phyloP scores from a whole-genome alignment of 352 stramenopile genomes.

The Phytophthora vignae region DNA sequence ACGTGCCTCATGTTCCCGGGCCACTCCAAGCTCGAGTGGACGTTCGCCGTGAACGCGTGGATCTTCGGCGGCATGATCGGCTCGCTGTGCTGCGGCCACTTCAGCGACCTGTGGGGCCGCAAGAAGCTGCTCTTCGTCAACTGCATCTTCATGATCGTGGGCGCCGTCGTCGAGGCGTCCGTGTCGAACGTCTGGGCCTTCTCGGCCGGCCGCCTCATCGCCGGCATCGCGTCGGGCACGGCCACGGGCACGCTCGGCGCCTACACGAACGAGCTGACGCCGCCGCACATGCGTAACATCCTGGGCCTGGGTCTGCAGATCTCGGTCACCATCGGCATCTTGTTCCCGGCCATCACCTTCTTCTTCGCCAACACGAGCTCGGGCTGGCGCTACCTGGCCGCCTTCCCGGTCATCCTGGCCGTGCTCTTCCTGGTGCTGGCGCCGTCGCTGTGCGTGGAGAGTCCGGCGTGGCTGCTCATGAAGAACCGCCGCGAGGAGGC shows the following conservation, averaged over 20 bases:
- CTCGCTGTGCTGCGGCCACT: constrained; percentile 43
- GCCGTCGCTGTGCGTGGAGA: constrained; percentile 50
- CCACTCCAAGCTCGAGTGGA: constrained; percentile 30
- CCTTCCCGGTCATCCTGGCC: constrained; percentile 18
- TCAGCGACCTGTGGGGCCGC: constrained; percentile 33
- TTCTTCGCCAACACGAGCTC: too few species aligned
- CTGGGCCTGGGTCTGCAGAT: too few species aligned
- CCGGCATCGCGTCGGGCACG: constrained; percentile 21
- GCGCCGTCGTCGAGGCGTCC: constrained; percentile 33
- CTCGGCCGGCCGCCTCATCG: constrained; percentile 19
- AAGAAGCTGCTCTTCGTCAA: constrained; percentile 40
- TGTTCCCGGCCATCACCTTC: too few species aligned
- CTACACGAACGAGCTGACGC: too few species aligned
- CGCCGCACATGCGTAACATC: too few species aligned
- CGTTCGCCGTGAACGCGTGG: constrained; percentile 43
- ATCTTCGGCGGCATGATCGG: constrained; percentile 65
- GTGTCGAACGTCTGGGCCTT: constrained; percentile 33
- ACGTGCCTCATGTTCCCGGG: too few species aligned
- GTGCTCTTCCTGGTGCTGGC: constrained; percentile 47
- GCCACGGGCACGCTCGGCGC: too few species aligned
- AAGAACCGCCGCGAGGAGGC: too few species aligned
- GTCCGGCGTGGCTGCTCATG: constrained; percentile 40
- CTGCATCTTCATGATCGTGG: constrained; percentile 44
- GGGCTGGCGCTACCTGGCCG: too few species aligned
- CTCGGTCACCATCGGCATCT: too few species aligned